phyloP scores from a whole-genome alignment of 177 flowering plant species.

The Vitis hybrid region DNA sequence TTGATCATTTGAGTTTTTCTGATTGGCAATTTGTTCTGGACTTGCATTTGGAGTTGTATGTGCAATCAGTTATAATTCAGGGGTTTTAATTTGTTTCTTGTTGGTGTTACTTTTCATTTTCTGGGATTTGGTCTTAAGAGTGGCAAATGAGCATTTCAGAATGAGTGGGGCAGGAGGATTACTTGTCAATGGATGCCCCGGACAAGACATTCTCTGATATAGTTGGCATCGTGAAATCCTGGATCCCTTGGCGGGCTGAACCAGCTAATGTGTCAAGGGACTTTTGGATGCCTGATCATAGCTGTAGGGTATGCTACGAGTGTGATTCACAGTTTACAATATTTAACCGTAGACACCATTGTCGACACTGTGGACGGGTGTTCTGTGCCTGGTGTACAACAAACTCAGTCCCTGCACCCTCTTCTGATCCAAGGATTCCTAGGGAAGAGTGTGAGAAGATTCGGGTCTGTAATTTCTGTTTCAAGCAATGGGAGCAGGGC shows the following conservation, averaged over 20 bases:
- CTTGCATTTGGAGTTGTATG: background rate
- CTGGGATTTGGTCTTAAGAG: slow-evolving; percentile 13
- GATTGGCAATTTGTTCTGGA: background rate
- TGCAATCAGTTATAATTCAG: background rate
- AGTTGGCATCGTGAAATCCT: slow-evolving; percentile 54
- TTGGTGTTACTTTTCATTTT: background rate
- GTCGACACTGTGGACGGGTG: slow-evolving; percentile 86
- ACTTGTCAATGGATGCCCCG: slow-evolving; percentile 59
- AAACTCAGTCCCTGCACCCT: slow-evolving; percentile 70
- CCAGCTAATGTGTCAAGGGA: slow-evolving; percentile 81
- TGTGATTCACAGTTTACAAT: slow-evolving; percentile 85
- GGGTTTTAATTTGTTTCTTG: background rate
- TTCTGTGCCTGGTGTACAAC: slow-evolving; percentile 92
- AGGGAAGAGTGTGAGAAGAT: slow-evolving; percentile 69
- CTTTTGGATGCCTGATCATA: slow-evolving; percentile 99
- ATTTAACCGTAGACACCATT: slow-evolving; percentile 87
- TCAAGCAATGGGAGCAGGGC: slow-evolving; percentile 74
- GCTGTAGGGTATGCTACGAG: slow-evolving; percentile 95
- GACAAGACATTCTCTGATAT: slow-evolving; percentile 56
- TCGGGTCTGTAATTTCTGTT: slow-evolving; percentile 88
- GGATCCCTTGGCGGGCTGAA: slow-evolving; percentile 75
- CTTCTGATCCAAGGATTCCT: slow-evolving; percentile 34
- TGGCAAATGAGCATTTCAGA: slow-evolving; percentile 56
- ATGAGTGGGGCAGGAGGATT: slow-evolving; percentile 54
- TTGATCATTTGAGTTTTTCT: slow-evolving; percentile 1